Evolutionary conservation across 2,329 filamentous ascomycete species (phyloP), one percentile per base, ranked within the genome.

Genomic region (Penicillium sp.): DNA sequence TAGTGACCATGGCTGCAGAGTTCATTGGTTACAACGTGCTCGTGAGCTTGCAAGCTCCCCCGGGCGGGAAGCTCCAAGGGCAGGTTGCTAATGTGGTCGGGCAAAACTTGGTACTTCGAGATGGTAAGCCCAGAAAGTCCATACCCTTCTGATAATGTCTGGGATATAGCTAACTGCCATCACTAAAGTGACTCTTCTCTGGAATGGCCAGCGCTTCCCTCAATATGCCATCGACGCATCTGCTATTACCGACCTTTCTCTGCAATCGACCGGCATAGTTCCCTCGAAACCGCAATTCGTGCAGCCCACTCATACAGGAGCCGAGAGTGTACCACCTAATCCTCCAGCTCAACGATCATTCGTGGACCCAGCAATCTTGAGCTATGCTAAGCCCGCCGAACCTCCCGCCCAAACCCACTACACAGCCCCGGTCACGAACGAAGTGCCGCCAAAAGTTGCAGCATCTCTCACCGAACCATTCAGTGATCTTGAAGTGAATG

Each of bases 301-400:
- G 17, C 45, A 47, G 12, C 55, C 65, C 50, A 51, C 53, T 46
- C 51, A 51, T 32, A 49, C 59, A 43, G 49, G 51, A 17, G 7
- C 49, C 26, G 46, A 45, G 40, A 52, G 51, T 12, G 44, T 52
- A 29, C 46, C 58, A 24, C 20, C 37, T 52, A 61, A 46, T 69
- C 75, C 56, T 61, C 75, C 64, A 26, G 54, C 61, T n/a, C 65
- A 63, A 27, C 67, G 77, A 24, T 63, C 78, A 0, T 91, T 94
- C 64, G 80, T 87, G n/a, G 90, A 95, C 63, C 90, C 90, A 9
- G 90, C 90, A 3, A 95, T 95, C 49, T 68, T 95, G 39, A 91
- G 89, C 66, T 82, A 90, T 67, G 71, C 75, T 8, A 73, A 69
- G 53, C 65, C 54, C 8, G 20, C 43, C 24, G 40, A 46, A 13